Conservation (phyloP, 192 early-diverging fungal genomes). For the Kappamyces sp. region DNA sequence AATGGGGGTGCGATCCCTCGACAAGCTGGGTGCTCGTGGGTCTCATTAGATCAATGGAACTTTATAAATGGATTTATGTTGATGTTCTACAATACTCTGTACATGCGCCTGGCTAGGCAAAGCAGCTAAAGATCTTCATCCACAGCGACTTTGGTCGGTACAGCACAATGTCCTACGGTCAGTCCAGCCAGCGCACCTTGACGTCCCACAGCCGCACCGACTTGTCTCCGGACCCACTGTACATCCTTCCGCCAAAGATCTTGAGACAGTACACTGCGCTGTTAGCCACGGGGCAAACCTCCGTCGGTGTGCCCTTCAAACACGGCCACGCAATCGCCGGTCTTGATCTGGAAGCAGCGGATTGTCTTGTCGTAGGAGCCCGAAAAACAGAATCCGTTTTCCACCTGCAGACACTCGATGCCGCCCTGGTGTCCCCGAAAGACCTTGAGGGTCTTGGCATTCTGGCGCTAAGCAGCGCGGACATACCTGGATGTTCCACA, state of each 20-base stretch:
- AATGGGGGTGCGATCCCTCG: constrained; percentile 70
- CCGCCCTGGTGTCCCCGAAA: constrained; percentile 42
- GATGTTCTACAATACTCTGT: neutral
- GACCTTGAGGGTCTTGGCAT: constrained; percentile 29
- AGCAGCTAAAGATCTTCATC: constrained; percentile 11
- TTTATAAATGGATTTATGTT: constrained; percentile 7
- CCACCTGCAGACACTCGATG: constrained; percentile 40
- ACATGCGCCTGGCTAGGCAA: neutral
- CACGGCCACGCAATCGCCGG: constrained; percentile 37
- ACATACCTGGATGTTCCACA: constrained; percentile 36
- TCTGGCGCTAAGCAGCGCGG: constrained; percentile 10
- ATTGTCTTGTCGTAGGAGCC: constrained; percentile 54
- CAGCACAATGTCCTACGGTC: constrained; percentile 11
- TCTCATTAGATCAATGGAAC: neutral
- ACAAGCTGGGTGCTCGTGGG: constrained; percentile 33
- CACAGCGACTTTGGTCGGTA: constrained; percentile 8
- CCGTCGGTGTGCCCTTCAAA: constrained; percentile 52
- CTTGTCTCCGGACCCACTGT: constrained; percentile 45
- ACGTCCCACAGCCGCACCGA: constrained; percentile 43
- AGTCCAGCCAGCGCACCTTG: neutral
- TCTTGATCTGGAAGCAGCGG: constrained; percentile 39
- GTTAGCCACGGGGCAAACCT: constrained; percentile 8
- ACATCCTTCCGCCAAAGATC: constrained; percentile 34
- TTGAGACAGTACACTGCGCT: constrained; percentile 42
- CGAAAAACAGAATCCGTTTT: constrained; percentile 33